phyloP scores from a whole-genome alignment of 768 basidiomycete species.

The Rhizopogon vinicolor region DNA sequence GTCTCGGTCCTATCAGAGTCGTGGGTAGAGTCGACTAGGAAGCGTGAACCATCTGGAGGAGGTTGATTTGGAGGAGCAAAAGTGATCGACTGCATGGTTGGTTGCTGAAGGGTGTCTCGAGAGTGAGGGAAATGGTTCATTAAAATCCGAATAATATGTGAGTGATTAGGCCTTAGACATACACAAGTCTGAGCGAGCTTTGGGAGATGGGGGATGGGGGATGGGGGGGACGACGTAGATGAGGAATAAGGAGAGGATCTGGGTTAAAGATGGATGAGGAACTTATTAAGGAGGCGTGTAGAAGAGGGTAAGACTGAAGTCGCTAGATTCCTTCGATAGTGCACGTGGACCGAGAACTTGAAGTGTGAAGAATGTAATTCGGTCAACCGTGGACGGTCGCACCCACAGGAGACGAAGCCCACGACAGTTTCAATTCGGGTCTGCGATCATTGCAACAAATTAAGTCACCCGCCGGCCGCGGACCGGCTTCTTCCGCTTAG shows the following conservation, averaged over 20 bases:
- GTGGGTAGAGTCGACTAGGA: slow-evolving; percentile 12
- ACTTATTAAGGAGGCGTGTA: not conserved
- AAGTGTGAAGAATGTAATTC: not conserved
- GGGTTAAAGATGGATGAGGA: no score
- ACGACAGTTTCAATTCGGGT: no score
- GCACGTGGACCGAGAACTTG: not conserved
- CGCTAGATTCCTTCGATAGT: not conserved
- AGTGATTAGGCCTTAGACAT: not conserved
- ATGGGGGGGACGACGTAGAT: not conserved
- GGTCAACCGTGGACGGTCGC: not conserved
- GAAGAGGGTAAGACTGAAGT: no score
- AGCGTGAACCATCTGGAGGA: slow-evolving; percentile 16
- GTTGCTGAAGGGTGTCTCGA: slow-evolving; percentile 10
- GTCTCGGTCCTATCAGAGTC: slow-evolving; percentile 26
- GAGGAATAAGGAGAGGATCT: no score
- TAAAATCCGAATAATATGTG: slow-evolving; percentile 1
- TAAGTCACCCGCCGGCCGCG: slow-evolving; percentile 17
- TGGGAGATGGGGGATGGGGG: not conserved
- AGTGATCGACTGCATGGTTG: slow-evolving; percentile 16
- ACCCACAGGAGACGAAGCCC: no score
- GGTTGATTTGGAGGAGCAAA: slow-evolving; percentile 18
- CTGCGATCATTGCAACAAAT: slow-evolving; percentile 14
- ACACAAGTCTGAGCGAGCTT: not conserved
- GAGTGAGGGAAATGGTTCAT: slow-evolving; percentile 33
- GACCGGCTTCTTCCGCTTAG: slow-evolving; percentile 17